phyloP scores from a whole-genome alignment of 352 stramenopile species.

The Phytophthora colocasiae region DNA sequence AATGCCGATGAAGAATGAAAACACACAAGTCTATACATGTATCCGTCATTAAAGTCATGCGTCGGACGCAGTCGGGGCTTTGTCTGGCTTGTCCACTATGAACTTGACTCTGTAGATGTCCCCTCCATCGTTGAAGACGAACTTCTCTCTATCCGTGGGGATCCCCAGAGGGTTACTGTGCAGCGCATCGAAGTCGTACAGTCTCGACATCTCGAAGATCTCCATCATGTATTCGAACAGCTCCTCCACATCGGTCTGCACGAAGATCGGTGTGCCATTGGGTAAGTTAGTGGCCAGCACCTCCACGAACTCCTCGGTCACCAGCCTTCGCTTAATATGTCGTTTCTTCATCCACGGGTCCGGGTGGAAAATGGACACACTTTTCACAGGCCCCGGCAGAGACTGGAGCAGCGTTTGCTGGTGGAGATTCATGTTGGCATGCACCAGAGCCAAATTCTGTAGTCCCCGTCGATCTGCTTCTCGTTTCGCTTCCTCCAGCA shows the following conservation, averaged over 20 bases:
- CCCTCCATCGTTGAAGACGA: slow-evolving; percentile 65
- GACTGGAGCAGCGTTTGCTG: slow-evolving; percentile 64
- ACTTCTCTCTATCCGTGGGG: slow-evolving; percentile 79
- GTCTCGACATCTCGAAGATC: slow-evolving; percentile 62
- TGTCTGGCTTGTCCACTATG: slow-evolving; percentile 35
- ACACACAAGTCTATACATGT: slow-evolving; percentile 18
- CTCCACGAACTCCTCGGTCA: slow-evolving; percentile 70
- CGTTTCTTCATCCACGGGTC: slow-evolving; percentile 92
- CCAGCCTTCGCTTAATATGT: slow-evolving; percentile 83
- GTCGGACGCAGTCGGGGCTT: neutral
- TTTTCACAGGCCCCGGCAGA: slow-evolving; percentile 58
- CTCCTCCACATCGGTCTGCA: slow-evolving; percentile 87
- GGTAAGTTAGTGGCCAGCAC: slow-evolving; percentile 64
- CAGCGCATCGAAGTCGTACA: slow-evolving; percentile 53
- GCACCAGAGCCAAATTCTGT: slow-evolving; percentile 76
- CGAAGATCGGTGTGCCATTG: slow-evolving; percentile 69
- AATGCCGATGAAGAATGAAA: slow-evolving; percentile 26
- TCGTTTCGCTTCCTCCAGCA: slow-evolving; percentile 65
- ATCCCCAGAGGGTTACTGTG: slow-evolving; percentile 67
- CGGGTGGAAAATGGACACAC: slow-evolving; percentile 90
- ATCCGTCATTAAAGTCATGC: slow-evolving; percentile 18
- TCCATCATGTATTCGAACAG: slow-evolving; percentile 89
- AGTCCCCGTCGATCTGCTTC: slow-evolving; percentile 54
- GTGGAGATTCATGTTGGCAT: slow-evolving; percentile 90
- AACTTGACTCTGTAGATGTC: slow-evolving; percentile 77